Percentiles rank a stretch among this genome's conserved stretches.
These are phyloP conservation scores for Sugiyamaella lignohabitans DNA, from an alignment of 805 yeast species.

Conservation along the genomic window DNA sequence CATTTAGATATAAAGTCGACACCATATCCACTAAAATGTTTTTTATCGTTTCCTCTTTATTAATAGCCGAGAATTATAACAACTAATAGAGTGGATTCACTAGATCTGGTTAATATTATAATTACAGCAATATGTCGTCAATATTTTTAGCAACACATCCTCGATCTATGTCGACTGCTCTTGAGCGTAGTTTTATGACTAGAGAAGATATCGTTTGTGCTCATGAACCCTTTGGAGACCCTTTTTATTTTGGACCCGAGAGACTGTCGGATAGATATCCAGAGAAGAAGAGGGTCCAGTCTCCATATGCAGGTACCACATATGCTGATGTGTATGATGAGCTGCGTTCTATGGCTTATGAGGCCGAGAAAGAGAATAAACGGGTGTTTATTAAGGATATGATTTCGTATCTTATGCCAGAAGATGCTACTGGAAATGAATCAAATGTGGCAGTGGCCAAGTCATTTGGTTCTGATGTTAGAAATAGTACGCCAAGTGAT, in stretches of 20 bases:
- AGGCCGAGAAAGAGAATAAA: conserved; percentile 7
- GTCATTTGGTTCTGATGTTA: too few species aligned
- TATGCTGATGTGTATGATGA: conserved; percentile 16
- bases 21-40: too few species aligned
- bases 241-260: conserved; percentile 25
- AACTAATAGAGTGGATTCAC: too few species aligned
- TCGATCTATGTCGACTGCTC: conserved; percentile 25
- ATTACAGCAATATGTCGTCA: conserved; percentile 5
- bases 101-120: too few species aligned
- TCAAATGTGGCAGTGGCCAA: conserved; percentile 8
- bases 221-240: conserved; percentile 28
- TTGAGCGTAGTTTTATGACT: conserved; percentile 24
- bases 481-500: conserved; percentile 14
- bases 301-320: conserved; percentile 14
- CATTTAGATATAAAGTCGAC: too few species aligned
- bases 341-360: neutral
- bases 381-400: conserved; percentile 23
- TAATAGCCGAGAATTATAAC: too few species aligned
- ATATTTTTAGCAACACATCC: conserved; percentile 25
- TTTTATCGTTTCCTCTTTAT: too few species aligned
- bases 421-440: conserved; percentile 9
- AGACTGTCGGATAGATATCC: conserved; percentile 20
- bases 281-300: conserved; percentile 10
- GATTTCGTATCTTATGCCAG: conserved; percentile 27
- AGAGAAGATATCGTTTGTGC: conserved; percentile 18